phyloP scores from a whole-genome alignment of 2,329 filamentous ascomycete species.

The Colletotrichum trifolii region DNA sequence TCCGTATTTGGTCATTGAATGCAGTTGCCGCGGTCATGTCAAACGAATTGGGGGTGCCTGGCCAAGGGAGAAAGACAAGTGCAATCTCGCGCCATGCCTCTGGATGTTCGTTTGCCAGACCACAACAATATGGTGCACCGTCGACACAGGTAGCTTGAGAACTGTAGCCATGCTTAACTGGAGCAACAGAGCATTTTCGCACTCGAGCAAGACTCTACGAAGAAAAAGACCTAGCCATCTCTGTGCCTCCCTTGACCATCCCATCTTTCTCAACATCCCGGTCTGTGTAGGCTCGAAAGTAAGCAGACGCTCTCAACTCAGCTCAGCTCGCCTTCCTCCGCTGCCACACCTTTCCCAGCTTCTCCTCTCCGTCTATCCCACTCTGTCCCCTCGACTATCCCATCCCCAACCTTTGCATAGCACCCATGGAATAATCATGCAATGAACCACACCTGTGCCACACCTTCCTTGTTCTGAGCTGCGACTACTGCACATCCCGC shows the following conservation, averaged over 20 bases:
- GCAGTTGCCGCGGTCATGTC: not conserved
- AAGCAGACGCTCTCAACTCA: not conserved
- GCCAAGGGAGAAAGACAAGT: conserved; percentile 2
- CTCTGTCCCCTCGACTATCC: not conserved
- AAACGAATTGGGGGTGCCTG: not conserved
- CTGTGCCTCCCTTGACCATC: conserved; percentile 3
- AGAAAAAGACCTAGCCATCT: not conserved
- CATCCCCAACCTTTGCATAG: conserved; percentile 23
- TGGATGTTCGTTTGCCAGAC: not conserved
- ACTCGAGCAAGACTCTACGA: not conserved
- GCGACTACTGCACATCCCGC: conserved; percentile 17
- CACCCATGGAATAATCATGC: conserved; percentile 30
- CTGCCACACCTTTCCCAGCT: conserved; percentile 23
- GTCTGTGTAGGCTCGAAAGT: not conserved
- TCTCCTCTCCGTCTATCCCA: conserved; percentile 4
- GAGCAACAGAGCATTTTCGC: not conserved
- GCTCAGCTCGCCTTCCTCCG: not conserved
- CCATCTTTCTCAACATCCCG: not conserved
- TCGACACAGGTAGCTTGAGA: not conserved
- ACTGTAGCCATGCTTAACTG: not conserved
- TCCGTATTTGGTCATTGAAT: not conserved
- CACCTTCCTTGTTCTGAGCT: conserved; percentile 34
- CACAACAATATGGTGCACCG: too few species aligned
- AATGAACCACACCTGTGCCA: conserved; percentile 32
- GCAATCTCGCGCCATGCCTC: conserved; percentile 27